These are phyloP conservation scores for Penicillium subrubescens DNA, from an alignment of 495 filamentous ascomycete species.

Conservation along the genomic window DNA sequence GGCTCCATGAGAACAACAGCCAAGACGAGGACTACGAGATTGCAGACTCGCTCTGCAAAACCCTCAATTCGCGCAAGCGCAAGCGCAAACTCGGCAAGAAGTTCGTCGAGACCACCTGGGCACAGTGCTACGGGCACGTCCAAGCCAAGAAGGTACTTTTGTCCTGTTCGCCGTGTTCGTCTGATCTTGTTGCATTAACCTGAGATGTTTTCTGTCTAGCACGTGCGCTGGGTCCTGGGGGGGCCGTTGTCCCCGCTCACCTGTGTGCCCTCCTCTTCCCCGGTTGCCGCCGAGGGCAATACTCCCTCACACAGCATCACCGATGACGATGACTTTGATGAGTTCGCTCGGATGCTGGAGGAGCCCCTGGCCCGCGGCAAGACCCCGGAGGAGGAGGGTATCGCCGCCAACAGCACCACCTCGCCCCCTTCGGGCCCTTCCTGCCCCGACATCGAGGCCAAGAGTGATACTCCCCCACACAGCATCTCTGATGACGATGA, in stretches of 20 bases:
- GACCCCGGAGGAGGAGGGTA: neutral
- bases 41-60: neutral
- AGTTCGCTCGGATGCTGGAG: neutral
- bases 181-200: neutral
- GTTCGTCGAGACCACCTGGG: neutral
- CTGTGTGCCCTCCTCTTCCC: neutral
- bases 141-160: slow-evolving; percentile 4
- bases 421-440: neutral
- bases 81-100: neutral
- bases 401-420: neutral
- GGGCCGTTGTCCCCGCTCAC: neutral
- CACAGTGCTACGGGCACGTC: neutral
- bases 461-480: neutral
- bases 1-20: slow-evolving; percentile 7
- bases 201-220: neutral
- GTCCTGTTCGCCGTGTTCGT: neutral
- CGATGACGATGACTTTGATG: neutral
- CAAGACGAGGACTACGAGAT: neutral
- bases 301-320: neutral
- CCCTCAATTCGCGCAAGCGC: slow-evolving; percentile 1
- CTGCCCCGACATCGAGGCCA: neutral
- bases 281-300: neutral
- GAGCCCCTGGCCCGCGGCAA: neutral
- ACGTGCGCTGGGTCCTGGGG: neutral
- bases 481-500: neutral